phyloP scores from a whole-genome alignment of 441 rosid species.

The Flueggea neowawraea region DNA sequence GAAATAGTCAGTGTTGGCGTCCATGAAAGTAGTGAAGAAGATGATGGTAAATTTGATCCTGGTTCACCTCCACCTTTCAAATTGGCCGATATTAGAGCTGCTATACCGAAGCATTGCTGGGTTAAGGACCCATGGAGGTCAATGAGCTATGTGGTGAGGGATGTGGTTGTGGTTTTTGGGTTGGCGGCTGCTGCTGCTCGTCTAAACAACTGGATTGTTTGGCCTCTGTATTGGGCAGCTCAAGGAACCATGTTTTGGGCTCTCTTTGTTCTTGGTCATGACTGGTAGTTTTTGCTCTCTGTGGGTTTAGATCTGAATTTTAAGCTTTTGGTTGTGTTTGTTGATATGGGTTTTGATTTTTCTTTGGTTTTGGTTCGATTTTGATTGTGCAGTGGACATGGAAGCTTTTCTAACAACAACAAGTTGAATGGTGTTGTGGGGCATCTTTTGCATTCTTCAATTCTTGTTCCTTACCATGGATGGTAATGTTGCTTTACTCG shows the following conservation, averaged over 20 bases:
- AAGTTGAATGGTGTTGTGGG: slow-evolving; percentile 84
- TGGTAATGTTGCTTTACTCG: slow-evolving; percentile 37
- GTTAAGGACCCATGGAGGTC: slow-evolving; percentile 89
- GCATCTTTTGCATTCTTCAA: slow-evolving; percentile 86
- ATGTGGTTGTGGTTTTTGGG: slow-evolving; percentile 66
- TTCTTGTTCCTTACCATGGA: slow-evolving; percentile 97
- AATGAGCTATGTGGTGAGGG: slow-evolving; percentile 92
- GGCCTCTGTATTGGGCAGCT: slow-evolving; percentile 96
- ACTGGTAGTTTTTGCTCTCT: slow-evolving; percentile 48
- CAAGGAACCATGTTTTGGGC: slow-evolving; percentile 99
- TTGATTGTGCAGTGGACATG: slow-evolving; percentile 68
- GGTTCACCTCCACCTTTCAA: slow-evolving; percentile 85
- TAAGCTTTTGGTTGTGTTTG: neutral
- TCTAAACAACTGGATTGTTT: slow-evolving; percentile 68
- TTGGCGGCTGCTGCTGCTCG: slow-evolving; percentile 81
- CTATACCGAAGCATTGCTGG: slow-evolving; percentile 99
- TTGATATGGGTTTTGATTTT: neutral
- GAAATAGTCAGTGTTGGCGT: slow-evolving; percentile 9
- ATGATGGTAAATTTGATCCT: slow-evolving; percentile 42
- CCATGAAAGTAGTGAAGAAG: slow-evolving; percentile 16
- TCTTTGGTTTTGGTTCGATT: neutral
- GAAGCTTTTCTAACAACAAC: slow-evolving; percentile 81
- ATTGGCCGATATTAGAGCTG: slow-evolving; percentile 78
- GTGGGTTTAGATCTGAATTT: neutral
- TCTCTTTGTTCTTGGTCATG: slow-evolving; percentile 96